These are phyloP conservation scores for Termitomyces sp. DNA, from an alignment of 768 basidiomycete species.

Conservation along the genomic window DNA sequence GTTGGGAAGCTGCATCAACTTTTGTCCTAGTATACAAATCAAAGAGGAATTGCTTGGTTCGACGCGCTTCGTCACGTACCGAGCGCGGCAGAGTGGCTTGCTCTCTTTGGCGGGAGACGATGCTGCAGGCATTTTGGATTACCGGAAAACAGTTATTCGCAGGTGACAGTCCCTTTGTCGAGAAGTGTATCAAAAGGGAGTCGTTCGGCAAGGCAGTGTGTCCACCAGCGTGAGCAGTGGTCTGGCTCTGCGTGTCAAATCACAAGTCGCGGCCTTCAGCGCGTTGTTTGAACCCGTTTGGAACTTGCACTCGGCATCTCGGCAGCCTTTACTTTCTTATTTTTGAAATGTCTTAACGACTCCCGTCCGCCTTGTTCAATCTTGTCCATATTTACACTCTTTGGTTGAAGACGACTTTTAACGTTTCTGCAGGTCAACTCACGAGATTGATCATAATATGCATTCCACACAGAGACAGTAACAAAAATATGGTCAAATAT, in stretches of 20 bases:
- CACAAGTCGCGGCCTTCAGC: not conserved
- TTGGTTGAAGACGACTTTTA: no score
- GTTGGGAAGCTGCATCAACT: slow-evolving; percentile 23
- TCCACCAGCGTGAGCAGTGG: not conserved
- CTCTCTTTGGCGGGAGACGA: slow-evolving; percentile 22
- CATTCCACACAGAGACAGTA: no score
- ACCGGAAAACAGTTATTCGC: not conserved
- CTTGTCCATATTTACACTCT: no score
- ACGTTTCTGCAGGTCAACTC: no score
- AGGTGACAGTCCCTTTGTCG: not conserved
- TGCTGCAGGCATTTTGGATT: slow-evolving; percentile 9
- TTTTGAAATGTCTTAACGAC: no score
- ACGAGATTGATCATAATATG: no score
- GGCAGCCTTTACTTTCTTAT: not conserved
- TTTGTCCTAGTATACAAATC: slow-evolving; percentile 16
- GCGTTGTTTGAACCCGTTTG: slow-evolving; percentile 16
- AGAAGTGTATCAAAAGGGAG: not conserved
- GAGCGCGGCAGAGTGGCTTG: slow-evolving; percentile 22
- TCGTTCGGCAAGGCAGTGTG: not conserved
- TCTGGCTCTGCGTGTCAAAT: no score
- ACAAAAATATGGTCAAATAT: no score
- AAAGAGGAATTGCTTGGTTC: slow-evolving; percentile 5
- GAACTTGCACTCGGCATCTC: not conserved
- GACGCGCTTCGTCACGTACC: slow-evolving; percentile 24
- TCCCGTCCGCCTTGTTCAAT: no score